phyloP scores from a whole-genome alignment of 169 alveolate species.

The Plasmodium gonderi region DNA sequence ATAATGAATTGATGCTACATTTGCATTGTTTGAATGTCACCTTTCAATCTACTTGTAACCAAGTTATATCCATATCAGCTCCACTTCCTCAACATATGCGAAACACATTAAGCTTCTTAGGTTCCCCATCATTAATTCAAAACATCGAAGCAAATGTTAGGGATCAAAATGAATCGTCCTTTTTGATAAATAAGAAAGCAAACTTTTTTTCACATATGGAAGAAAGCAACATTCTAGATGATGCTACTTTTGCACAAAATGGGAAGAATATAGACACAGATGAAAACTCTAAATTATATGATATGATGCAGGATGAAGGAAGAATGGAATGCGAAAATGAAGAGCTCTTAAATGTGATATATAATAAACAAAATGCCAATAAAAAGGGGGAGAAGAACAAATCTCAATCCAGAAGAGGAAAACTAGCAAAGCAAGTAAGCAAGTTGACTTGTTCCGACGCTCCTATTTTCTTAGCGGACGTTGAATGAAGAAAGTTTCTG shows the following conservation, averaged over 20 bases:
- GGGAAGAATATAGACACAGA: background rate
- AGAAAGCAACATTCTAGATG: background rate
- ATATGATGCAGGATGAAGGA: background rate
- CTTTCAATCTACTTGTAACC: constrained; percentile 37
- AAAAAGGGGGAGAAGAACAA: background rate
- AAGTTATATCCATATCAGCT: background rate
- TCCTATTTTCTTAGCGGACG: constrained; percentile 42
- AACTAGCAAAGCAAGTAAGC: constrained; percentile 13
- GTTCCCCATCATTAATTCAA: constrained; percentile 19
- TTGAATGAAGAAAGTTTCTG: background rate
- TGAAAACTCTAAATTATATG: background rate
- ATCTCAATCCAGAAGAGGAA: constrained; percentile 2
- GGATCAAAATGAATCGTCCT: background rate
- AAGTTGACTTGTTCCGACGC: constrained; percentile 28
- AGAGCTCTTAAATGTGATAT: constrained; percentile 22
- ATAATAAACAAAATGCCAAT: background rate
- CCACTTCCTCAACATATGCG: constrained; percentile 22
- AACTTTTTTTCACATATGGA: background rate
- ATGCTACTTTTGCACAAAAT: background rate
- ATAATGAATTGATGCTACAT: constrained; percentile 25
- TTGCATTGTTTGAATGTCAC: constrained; percentile 39
- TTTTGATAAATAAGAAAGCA: background rate
- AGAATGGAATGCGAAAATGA: constrained; percentile 11
- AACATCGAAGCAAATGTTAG: background rate
- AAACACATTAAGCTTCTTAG: constrained; percentile 36